Conservation (phyloP, 768 basidiomycete species). For the Mycena kentingensis region DNA sequence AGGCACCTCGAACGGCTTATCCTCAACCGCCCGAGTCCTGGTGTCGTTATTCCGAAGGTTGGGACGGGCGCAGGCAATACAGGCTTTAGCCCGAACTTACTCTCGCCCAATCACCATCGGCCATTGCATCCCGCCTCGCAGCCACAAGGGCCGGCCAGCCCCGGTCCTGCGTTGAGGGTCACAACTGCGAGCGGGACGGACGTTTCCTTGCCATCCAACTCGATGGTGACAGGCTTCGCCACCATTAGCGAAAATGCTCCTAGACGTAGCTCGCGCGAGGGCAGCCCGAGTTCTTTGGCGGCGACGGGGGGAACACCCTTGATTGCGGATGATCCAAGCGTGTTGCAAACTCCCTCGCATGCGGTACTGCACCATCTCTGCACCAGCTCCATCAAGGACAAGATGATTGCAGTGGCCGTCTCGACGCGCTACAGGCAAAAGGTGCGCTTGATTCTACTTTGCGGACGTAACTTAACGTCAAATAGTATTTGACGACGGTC, state of each 20-base stretch:
- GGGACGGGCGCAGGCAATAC: slow-evolving; percentile 13
- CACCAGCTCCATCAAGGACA: slow-evolving; percentile 77
- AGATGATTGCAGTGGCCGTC: slow-evolving; percentile 74
- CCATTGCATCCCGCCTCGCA: too few species aligned
- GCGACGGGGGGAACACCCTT: slow-evolving; percentile 25
- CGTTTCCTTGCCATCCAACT: slow-evolving; percentile 27
- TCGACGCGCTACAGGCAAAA: slow-evolving; percentile 77
- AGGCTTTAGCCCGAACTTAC: slow-evolving; percentile 26
- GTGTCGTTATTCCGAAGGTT: slow-evolving; percentile 32
- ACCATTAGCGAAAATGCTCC: not conserved
- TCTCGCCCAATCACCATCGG: too few species aligned
- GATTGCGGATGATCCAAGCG: slow-evolving; percentile 69
- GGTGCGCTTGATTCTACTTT: slow-evolving; percentile 44
- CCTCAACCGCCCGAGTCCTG: slow-evolving; percentile 55
- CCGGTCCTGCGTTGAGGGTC: slow-evolving; percentile 24
- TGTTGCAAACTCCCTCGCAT: slow-evolving; percentile 76
- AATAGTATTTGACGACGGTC: slow-evolving; percentile 73
- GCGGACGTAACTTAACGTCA: too few species aligned
- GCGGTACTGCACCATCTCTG: slow-evolving; percentile 78
- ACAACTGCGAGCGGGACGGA: slow-evolving; percentile 44
- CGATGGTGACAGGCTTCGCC: slow-evolving; percentile 17
- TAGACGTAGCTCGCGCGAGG: too few species aligned
- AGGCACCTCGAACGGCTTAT: slow-evolving; percentile 94
- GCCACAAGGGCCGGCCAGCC: too few species aligned
- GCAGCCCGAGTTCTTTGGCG: too few species aligned